Conservation (phyloP, 169 alveolate genomes). For the Plasmodium cynomolgi region DNA sequence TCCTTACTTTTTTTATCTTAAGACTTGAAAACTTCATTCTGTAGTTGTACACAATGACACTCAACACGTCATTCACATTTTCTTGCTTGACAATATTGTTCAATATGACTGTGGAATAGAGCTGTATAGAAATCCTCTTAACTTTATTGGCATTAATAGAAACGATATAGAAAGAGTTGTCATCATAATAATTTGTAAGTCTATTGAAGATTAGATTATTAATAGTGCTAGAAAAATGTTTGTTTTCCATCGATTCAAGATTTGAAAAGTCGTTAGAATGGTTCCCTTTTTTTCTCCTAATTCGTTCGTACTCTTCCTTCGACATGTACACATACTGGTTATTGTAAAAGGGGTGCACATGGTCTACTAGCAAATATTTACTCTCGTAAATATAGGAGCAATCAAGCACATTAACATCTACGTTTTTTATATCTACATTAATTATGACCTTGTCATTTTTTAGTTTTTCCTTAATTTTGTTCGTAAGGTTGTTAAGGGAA, state of each 20-base stretch:
- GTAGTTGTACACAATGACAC: conserved; percentile 26
- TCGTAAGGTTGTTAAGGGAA: conserved; percentile 8
- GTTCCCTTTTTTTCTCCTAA: conserved; percentile 8
- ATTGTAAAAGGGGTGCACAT: conserved; percentile 64
- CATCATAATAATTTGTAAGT: conserved; percentile 31
- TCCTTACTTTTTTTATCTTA: not conserved
- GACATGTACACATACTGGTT: conserved; percentile 34
- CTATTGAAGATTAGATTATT: conserved; percentile 19
- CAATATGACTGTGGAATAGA: conserved; percentile 22
- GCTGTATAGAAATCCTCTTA: conserved; percentile 41
- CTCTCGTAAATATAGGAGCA: conserved; percentile 65
- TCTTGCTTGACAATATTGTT: conserved; percentile 14
- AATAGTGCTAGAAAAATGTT: conserved; percentile 19
- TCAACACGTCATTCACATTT: conserved; percentile 33
- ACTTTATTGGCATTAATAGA: conserved; percentile 34
- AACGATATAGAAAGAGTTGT: conserved; percentile 50
- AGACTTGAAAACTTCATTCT: conserved; percentile 38
- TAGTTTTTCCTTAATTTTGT: conserved; percentile 18
- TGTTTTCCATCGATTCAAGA: conserved; percentile 15
- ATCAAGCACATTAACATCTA: conserved; percentile 42
- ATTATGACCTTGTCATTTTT: conserved; percentile 34
- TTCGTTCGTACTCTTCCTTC: conserved; percentile 49
- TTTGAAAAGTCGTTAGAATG: not conserved
- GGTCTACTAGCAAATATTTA: conserved; percentile 36
- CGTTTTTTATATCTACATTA: conserved; percentile 32